A percentile compares a stretch with the other conserved stretches of the same genome.
phyloP scores from a whole-genome alignment of 441 rosid genomes.

The Adansonia gregorii region DNA sequence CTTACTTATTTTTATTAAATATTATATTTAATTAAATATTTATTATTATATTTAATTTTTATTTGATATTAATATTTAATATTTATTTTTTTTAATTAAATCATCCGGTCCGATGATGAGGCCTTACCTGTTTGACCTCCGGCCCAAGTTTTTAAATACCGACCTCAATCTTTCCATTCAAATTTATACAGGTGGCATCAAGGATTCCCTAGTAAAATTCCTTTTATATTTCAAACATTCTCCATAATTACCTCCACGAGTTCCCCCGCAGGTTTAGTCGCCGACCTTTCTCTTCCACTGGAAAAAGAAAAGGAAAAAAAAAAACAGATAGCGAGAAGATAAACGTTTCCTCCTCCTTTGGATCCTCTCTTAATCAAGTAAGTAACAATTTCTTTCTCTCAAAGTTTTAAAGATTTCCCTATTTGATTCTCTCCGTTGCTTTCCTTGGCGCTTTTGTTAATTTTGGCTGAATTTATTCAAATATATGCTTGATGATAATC shows the following conservation, averaged over 20 bases:
- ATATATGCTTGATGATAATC: too few relatives aligned
- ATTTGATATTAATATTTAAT: too few relatives aligned
- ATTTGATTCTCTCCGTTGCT: background rate
- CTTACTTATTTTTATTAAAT: too few relatives aligned
- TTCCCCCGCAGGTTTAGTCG: background rate
- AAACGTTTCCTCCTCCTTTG: background rate
- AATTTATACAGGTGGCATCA: background rate
- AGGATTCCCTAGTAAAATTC: background rate
- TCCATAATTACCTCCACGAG: slow-evolving; percentile 2
- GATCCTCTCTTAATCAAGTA: slow-evolving; percentile 32
- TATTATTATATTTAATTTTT: too few relatives aligned
- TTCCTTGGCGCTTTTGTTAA: background rate
- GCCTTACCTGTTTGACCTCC: too few relatives aligned
- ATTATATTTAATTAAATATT: too few relatives aligned
- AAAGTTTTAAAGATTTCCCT: background rate
- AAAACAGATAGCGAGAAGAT: slow-evolving; percentile 14
- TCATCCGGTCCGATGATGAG: too few relatives aligned
- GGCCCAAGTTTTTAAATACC: too few relatives aligned
- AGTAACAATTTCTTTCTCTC: slow-evolving; percentile 12
- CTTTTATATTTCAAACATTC: background rate
- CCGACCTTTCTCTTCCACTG: slow-evolving; percentile 15
- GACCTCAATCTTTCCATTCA: background rate
- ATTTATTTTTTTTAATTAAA: too few relatives aligned
- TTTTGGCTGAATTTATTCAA: background rate
- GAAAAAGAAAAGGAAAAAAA: background rate